Conservation (phyloP, 2,329 filamentous ascomycete genomes). For the Fusarium marasasianum region DNA sequence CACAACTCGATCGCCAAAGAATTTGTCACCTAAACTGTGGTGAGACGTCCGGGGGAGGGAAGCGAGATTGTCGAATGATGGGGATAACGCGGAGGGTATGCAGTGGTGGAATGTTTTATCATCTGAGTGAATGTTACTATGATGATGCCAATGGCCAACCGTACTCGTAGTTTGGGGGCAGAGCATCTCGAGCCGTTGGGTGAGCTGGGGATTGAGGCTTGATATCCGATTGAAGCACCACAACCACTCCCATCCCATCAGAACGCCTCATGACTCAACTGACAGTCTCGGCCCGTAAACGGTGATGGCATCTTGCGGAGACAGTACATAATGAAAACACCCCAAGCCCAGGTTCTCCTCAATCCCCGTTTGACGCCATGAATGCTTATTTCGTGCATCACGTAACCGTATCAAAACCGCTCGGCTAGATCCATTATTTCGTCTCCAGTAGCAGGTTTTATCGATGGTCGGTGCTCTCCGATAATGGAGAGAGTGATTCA, state of each 20-base stretch:
- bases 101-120: not conserved
- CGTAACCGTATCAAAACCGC: constrained; percentile 12
- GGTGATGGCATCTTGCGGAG: constrained; percentile 19
- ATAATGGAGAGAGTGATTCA: constrained; percentile 18
- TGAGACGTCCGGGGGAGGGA: constrained; percentile 7
- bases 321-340: constrained; percentile 27
- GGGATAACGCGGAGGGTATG: constrained; percentile 20
- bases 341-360: constrained; percentile 26
- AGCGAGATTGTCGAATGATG: constrained; percentile 38
- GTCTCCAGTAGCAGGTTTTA: not conserved
- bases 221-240: constrained; percentile 2
- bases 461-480: constrained; percentile 9
- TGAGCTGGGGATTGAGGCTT: not conserved
- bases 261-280: not conserved
- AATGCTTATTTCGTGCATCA: constrained; percentile 30
- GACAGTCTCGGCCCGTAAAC: constrained; percentile 3
- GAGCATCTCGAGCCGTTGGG: not conserved
- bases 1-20: constrained; percentile 26
- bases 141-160: not conserved
- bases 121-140: not conserved
- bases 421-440: not conserved
- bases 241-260: not conserved
- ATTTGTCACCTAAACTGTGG: constrained; percentile 14
- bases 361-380: constrained; percentile 10
- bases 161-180: not conserved